Base-by-base conservation (phyloP, 1,284 basidiomycete genomes). In the Rhodotorula sp. region DNA sequence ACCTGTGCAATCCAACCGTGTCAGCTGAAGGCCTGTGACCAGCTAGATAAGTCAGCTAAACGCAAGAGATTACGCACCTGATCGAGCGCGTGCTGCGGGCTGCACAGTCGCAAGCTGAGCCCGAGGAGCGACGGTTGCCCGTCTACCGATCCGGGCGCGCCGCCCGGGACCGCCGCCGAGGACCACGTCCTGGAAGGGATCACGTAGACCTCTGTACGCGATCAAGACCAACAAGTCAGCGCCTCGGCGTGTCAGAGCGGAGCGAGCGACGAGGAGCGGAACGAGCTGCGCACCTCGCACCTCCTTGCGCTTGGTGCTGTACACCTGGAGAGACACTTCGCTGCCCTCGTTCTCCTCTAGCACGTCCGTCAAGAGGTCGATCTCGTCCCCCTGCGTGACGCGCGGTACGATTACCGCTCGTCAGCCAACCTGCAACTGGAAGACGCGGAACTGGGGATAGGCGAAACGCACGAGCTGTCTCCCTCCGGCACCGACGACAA, bases 21-120 rank as follows among this genome's bases (percentile, higher is more conserved):
- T 61, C 48, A 61, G 58, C n/a, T 8, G 52, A 14, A 7, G 2
- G 14, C 27, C 50, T 34, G 53, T 9, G 27, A 19, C 23, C 34
- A 34, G 34, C 34, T 34, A 34, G 34, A 34, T 34, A 34, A 5
- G 34, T 34, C 5, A 46, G 4, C 5, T 2, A 1, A 17, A 60
- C 7, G 48, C 34, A 19, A 57, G n/a, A 9, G 41, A 41, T 34
- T 5, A 34, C 34, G 34, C 3, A 78, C 78, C 75, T 91, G 93
- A 80, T 97, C 92, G 34, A 92, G 85, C 23, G 93, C 91, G 64
- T 88, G 86, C 76, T 93, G 90, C 10, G 93, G 93, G 79, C 91
- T 88, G 78, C 91, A 98, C 79, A 97, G 87, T 23, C 96, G 88
- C 86, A 98, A 89, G 74, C 91, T 94, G 9, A 98, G 85, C 1